Conservation (phyloP, 2,329 filamentous ascomycete genomes). For the Bertia moriformis region DNA sequence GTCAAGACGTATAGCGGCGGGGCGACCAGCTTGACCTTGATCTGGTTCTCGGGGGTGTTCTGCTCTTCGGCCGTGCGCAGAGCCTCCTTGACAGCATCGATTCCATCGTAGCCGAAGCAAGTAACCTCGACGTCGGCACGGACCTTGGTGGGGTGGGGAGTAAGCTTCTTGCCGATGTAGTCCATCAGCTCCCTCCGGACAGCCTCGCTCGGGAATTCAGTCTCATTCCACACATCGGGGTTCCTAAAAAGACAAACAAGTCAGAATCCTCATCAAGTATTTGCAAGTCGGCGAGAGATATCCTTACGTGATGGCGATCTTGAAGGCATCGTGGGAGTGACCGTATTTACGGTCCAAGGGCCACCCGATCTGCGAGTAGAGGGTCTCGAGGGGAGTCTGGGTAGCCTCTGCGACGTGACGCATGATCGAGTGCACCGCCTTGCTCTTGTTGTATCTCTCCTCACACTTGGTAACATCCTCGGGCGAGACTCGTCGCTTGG, state of each 20-base stretch:
- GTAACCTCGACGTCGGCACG: constrained; percentile 94
- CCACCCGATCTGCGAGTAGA: constrained; percentile 93
- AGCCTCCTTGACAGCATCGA: constrained; percentile 92
- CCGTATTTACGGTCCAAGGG: constrained; percentile 95
- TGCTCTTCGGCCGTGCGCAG: constrained; percentile 80
- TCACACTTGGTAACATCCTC: constrained; percentile 98
- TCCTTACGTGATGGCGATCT: constrained; percentile 82
- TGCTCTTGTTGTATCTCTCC: constrained; percentile 99
- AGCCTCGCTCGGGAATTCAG: constrained; percentile 71
- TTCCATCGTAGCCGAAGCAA: constrained; percentile 91
- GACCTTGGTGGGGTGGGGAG: constrained; percentile 96
- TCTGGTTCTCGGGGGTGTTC: constrained; percentile 82
- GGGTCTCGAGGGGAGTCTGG: constrained; percentile 76
- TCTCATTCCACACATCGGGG: constrained; percentile 88
- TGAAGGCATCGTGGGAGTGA: constrained; percentile 94
- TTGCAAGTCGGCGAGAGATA: no score
- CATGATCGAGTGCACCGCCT: constrained; percentile 98
- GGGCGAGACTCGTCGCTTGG: constrained; percentile 91
- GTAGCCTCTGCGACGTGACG: constrained; percentile 97
- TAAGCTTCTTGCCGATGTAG: constrained; percentile 94
- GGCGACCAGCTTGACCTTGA: constrained; percentile 97
- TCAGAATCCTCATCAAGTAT: constrained; percentile 6
- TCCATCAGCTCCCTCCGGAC: constrained; percentile 80
- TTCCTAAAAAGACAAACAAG: no score
- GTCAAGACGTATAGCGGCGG: constrained; percentile 94